Conservation (phyloP, 805 yeast species). For the Cyberlindnera xishuangbannaensis region DNA sequence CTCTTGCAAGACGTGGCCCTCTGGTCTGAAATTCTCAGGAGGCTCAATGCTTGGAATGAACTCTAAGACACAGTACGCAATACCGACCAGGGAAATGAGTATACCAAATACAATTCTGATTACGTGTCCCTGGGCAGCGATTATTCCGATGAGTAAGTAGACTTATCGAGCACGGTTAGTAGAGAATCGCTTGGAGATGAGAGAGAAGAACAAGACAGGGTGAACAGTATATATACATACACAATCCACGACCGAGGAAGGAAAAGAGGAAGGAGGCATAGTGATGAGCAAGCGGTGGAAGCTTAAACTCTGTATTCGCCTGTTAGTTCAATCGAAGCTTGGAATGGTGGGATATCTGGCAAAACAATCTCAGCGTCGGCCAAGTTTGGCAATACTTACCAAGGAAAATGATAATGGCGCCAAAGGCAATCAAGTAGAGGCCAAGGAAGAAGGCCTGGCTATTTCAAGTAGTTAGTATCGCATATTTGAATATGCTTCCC, state of each 20-base stretch:
- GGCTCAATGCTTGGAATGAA: conserved; percentile 70
- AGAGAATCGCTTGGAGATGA: neutral
- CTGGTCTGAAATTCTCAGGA: conserved; percentile 74
- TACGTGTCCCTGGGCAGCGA: conserved; percentile 45
- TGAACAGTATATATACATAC: conserved; percentile 42
- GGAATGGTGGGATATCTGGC: no score
- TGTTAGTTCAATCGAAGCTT: no score
- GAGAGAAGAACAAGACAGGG: no score
- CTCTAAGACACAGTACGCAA: conserved; percentile 55
- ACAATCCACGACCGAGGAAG: conserved; percentile 68
- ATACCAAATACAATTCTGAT: conserved; percentile 55
- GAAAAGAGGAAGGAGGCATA: conserved; percentile 60
- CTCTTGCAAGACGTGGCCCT: conserved; percentile 32
- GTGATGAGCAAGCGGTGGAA: conserved; percentile 53
- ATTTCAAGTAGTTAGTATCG: conserved; percentile 15
- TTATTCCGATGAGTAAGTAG: conserved; percentile 44
- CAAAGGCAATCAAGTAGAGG: conserved; percentile 49
- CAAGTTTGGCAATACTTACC: conserved; percentile 29
- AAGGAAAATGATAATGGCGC: conserved; percentile 45
- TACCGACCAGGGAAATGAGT: conserved; percentile 54
- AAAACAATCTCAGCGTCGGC: no score
- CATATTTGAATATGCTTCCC: neutral
- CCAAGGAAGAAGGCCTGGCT: conserved; percentile 46
- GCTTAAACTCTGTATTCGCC: conserved; percentile 29
- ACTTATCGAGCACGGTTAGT: conserved; percentile 32